Evolutionary conservation across 805 yeast species (phyloP).

Genomic region (Komagataella mondaviorum): DNA sequence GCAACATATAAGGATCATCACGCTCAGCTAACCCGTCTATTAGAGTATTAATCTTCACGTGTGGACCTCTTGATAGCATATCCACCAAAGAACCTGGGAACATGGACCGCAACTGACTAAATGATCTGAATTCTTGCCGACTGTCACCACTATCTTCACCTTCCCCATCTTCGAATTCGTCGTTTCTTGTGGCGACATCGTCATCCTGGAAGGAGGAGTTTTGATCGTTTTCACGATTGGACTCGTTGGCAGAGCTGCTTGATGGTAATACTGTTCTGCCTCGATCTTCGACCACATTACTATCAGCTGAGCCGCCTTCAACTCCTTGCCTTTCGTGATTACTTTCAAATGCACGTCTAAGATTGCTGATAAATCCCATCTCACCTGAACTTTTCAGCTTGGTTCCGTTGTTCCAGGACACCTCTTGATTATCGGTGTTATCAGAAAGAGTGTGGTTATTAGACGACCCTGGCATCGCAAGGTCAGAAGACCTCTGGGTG

Average conservation of each 20-base stretch:
- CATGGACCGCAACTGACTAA: conserved; percentile 11
- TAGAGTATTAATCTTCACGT: conserved; percentile 12
- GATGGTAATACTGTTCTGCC: neutral
- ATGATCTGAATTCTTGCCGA: conserved; percentile 3
- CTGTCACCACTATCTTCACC: conserved; percentile 6
- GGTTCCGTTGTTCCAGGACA: neutral
- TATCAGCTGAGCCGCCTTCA: conserved; percentile 8
- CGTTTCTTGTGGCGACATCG: conserved; percentile 5
- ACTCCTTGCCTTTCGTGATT: conserved; percentile 7
- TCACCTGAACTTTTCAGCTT: neutral
- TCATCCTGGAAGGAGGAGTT: conserved; percentile 4
- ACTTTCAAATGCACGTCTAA: neutral
- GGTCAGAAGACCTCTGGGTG: neutral
- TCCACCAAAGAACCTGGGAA: conserved; percentile 7
- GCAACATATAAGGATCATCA: conserved; percentile 45
- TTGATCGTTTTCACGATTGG: conserved; percentile 10
- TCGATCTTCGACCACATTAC: conserved; percentile 14
- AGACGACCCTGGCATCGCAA: neutral
- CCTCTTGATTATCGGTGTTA: neutral
- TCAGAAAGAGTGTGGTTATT: neutral
- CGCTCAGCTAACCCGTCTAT: conserved; percentile 24
- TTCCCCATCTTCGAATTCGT: conserved; percentile 8
- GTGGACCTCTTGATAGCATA: neutral
- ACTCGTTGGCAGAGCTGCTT: conserved; percentile 1
- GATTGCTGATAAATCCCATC: neutral